Conservation (phyloP, 2,329 filamentous ascomycete genomes). For the Amesomyces nigricolor region DNA sequence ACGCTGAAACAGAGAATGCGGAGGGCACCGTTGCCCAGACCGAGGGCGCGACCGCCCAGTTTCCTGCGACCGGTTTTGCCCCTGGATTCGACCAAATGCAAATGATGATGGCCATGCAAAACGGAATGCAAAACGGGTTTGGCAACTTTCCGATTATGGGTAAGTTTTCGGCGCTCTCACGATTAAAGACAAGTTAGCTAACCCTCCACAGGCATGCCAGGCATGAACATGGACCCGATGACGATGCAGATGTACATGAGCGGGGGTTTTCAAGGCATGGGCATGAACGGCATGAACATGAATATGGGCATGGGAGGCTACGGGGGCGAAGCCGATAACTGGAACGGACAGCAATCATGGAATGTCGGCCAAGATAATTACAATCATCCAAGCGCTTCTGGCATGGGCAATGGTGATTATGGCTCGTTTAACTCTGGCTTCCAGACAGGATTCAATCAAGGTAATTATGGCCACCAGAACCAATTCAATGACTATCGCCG, state of each 20-base stretch:
- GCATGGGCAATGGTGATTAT: constrained; percentile 76
- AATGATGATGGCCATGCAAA: constrained; percentile 72
- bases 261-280: constrained; percentile 72
- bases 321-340: constrained; percentile 67
- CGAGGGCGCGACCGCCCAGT: constrained; percentile 43
- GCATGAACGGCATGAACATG: constrained; percentile 69
- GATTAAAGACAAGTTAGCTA: constrained; percentile 22
- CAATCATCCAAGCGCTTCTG: constrained; percentile 77
- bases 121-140: constrained; percentile 61
- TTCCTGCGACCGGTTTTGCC: constrained; percentile 56
- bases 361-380: constrained; percentile 84
- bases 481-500: constrained; percentile 73
- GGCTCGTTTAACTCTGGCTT: constrained; percentile 72
- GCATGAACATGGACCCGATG: constrained; percentile 80
- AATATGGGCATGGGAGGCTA: constrained; percentile 69
- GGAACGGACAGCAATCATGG: constrained; percentile 77
- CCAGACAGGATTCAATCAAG: constrained; percentile 73
- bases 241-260: constrained; percentile 75
- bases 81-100: constrained; percentile 73
- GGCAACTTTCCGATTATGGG: constrained; percentile 76
- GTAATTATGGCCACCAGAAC: constrained; percentile 74
- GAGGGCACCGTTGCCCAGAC: constrained; percentile 30
- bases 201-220: constrained; percentile 59
- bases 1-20: constrained; percentile 27
- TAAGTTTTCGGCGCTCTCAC: constrained; percentile 44